These are phyloP conservation scores for Penicillium oxalicum DNA, from an alignment of 2,329 filamentous ascomycete species.

Conservation along the genomic window DNA sequence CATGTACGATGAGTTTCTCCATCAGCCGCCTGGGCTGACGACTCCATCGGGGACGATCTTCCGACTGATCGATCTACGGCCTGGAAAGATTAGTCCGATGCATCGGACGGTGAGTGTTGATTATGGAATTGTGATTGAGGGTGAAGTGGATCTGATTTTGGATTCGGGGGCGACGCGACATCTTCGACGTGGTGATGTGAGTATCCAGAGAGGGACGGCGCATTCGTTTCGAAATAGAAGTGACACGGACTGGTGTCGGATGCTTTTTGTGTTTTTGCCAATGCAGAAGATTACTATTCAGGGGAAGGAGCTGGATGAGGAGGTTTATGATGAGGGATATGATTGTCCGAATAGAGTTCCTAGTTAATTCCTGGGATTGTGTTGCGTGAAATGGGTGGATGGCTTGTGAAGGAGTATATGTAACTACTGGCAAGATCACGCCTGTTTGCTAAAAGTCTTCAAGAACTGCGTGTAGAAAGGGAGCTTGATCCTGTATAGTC, in stretches of 20 bases:
- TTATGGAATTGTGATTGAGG: conserved; percentile 35
- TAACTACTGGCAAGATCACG: too few relatives aligned
- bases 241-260: conserved; percentile 22
- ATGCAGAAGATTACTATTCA: conserved; percentile 36
- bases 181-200: conserved; percentile 32
- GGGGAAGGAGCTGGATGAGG: conserved; percentile 49
- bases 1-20: conserved; percentile 29
- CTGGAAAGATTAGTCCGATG: conserved; percentile 30
- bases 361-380: too few relatives aligned
- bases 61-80: conserved; percentile 31
- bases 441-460: too few relatives aligned
- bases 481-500: too few relatives aligned
- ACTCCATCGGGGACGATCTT: conserved; percentile 28
- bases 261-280: conserved; percentile 30
- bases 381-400: too few relatives aligned
- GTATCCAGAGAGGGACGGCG: conserved; percentile 29
- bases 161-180: conserved; percentile 31
- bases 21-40: conserved; percentile 30
- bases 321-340: conserved; percentile 25
- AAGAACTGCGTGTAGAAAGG: too few relatives aligned
- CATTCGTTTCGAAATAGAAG: conserved; percentile 28
- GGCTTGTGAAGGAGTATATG: too few relatives aligned
- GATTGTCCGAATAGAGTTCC: conserved; percentile 3
- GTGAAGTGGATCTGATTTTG: conserved; percentile 32
- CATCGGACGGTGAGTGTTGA: conserved; percentile 36